Conservation (phyloP, 2,329 filamentous ascomycete species). For the Pseudogymnoascus sp. region DNA sequence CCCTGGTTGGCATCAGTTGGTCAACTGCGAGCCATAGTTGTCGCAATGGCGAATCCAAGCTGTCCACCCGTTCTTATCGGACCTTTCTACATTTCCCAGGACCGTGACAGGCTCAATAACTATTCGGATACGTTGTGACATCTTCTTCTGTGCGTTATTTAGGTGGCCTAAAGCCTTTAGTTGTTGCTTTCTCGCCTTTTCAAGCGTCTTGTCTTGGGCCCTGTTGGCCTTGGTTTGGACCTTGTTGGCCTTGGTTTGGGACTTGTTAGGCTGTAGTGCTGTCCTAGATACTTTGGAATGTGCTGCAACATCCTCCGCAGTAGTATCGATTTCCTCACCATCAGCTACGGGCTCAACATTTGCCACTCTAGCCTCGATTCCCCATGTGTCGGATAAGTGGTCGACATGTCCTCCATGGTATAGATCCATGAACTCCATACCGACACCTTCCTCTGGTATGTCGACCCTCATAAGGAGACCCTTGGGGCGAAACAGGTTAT, state of each 20-base stretch:
- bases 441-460: conserved; percentile 20
- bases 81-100: conserved; percentile 12
- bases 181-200: background rate
- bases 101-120: conserved; percentile 17
- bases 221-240: background rate
- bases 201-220: background rate
- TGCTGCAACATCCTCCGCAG: background rate
- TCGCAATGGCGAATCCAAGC: conserved; percentile 12
- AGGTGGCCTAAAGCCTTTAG: background rate
- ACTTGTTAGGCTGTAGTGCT: background rate
- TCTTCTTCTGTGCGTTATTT: conserved; percentile 8
- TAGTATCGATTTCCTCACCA: background rate
- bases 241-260: background rate
- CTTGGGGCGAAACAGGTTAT: conserved; percentile 17
- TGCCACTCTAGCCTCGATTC: background rate
- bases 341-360: background rate
- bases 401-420: conserved; percentile 14
- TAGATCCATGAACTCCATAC: conserved; percentile 21
- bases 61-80: conserved; percentile 16
- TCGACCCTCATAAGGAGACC: conserved; percentile 20
- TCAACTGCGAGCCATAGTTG: background rate
- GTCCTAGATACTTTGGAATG: background rate
- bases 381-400: conserved; percentile 8
- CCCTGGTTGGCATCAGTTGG: background rate
- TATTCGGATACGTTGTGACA: conserved; percentile 14